These are phyloP conservation scores for Alternaria sp. DNA, from an alignment of 2,329 filamentous ascomycete genomes.

Conservation along the genomic window DNA sequence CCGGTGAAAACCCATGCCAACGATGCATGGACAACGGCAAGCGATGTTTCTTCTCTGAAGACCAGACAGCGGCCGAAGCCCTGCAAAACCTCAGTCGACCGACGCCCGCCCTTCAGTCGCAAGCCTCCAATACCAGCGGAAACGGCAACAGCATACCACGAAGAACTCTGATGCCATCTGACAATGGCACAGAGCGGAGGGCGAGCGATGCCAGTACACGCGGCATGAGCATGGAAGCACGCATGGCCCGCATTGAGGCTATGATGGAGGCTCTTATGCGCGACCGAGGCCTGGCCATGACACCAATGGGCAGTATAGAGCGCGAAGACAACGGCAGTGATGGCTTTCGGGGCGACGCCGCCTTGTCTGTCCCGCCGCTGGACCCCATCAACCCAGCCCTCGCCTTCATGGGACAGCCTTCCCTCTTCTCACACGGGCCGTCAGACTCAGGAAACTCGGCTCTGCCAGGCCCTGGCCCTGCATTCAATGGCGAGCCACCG, in stretches of 20 bases:
- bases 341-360: slow-evolving; percentile 24
- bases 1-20: slow-evolving; percentile 47
- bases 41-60: slow-evolving; percentile 50
- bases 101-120: slow-evolving; percentile 29
- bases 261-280: slow-evolving; percentile 49
- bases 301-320: slow-evolving; percentile 37
- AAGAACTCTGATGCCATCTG: slow-evolving; percentile 31
- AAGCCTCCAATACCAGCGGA: slow-evolving; percentile 13
- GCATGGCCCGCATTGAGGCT: slow-evolving; percentile 46
- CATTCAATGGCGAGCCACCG: not conserved
- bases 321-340: slow-evolving; percentile 35
- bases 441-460: slow-evolving; percentile 15
- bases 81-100: slow-evolving; percentile 49
- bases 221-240: slow-evolving; percentile 42
- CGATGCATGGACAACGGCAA: slow-evolving; percentile 46
- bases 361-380: slow-evolving; percentile 30
- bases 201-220: slow-evolving; percentile 39
- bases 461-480: not conserved
- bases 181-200: slow-evolving; percentile 30
- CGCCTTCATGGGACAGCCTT: slow-evolving; percentile 24
- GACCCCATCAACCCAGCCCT: slow-evolving; percentile 37
- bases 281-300: slow-evolving; percentile 35
- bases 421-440: slow-evolving; percentile 22
- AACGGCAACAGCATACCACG: slow-evolving; percentile 24
- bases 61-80: slow-evolving; percentile 49